Evolutionary conservation across 768 basidiomycete genomes (phyloP).

Genomic region (Strobilomyces echinocephalus): DNA sequence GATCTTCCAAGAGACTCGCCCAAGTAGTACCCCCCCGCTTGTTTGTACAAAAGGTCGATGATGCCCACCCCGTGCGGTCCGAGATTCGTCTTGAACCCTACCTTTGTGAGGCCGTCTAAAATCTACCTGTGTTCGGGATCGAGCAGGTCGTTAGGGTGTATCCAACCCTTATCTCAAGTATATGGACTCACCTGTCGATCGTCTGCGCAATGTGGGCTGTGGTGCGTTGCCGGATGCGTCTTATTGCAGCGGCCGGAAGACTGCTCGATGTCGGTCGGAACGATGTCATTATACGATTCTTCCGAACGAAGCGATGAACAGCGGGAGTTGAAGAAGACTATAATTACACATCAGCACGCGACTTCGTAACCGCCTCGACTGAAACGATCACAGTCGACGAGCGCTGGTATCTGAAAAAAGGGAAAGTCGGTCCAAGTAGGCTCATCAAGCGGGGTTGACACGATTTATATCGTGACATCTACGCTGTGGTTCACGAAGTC

Average conservation of each 20-base stretch:
- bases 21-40: conserved; percentile 40
- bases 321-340: background rate
- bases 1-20: conserved; percentile 21
- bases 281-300: background rate
- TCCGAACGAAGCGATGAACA: background rate
- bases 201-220: conserved; percentile 19
- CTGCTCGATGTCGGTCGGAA: conserved; percentile 19
- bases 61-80: conserved; percentile 35
- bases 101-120: conserved; percentile 33
- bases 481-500: conserved; percentile 30
- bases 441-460: background rate
- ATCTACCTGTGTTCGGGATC: conserved; percentile 24
- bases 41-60: conserved; percentile 21
- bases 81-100: conserved; percentile 31
- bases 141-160: too few relatives aligned
- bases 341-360: background rate
- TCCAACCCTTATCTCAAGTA: too few relatives aligned
- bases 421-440: background rate
- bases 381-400: background rate
- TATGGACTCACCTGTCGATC: conserved; percentile 20
- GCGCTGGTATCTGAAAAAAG: background rate
- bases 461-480: conserved; percentile 26
- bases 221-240: conserved; percentile 19
- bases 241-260: conserved; percentile 15
- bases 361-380: background rate